Conservation (phyloP, 2,329 filamentous ascomycete genomes). For the Onygena corvina region DNA sequence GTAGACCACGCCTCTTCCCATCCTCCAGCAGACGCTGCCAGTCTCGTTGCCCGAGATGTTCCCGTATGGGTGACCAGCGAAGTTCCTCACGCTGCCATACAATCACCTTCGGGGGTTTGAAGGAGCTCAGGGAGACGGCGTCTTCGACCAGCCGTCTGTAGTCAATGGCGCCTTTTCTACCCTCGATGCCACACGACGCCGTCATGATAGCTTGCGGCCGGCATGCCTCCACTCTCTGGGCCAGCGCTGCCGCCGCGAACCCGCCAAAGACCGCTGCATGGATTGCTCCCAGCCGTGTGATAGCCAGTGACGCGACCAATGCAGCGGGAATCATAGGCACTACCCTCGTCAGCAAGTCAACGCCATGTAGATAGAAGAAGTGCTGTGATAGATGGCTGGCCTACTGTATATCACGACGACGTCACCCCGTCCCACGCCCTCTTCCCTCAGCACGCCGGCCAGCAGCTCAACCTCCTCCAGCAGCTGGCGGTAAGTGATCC, state of each 20-base stretch:
- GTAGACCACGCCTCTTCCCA: conserved; percentile 53
- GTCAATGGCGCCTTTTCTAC: conserved; percentile 62
- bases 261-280: conserved; percentile 91
- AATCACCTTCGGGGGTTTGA: conserved; percentile 61
- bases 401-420: conserved; percentile 80
- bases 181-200: conserved; percentile 85
- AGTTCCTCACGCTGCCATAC: conserved; percentile 75
- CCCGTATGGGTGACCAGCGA: conserved; percentile 58
- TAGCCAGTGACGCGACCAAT: conserved; percentile 72
- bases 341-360: conserved; percentile 25
- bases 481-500: conserved; percentile 62
- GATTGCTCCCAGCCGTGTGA: conserved; percentile 69
- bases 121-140: conserved; percentile 53
- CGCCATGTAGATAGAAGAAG: not conserved
- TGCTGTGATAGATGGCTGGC: conserved; percentile 22
- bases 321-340: conserved; percentile 94
- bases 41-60: conserved; percentile 56
- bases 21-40: conserved; percentile 70
- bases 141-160: conserved; percentile 68
- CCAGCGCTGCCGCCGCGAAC: conserved; percentile 68
- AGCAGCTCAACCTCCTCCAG: conserved; percentile 69
- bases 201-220: conserved; percentile 67
- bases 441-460: conserved; percentile 68
- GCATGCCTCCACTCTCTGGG: conserved; percentile 78
- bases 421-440: conserved; percentile 72